phyloP scores from a whole-genome alignment of 352 stramenopile genomes.

The Lagenidium giganteum region DNA sequence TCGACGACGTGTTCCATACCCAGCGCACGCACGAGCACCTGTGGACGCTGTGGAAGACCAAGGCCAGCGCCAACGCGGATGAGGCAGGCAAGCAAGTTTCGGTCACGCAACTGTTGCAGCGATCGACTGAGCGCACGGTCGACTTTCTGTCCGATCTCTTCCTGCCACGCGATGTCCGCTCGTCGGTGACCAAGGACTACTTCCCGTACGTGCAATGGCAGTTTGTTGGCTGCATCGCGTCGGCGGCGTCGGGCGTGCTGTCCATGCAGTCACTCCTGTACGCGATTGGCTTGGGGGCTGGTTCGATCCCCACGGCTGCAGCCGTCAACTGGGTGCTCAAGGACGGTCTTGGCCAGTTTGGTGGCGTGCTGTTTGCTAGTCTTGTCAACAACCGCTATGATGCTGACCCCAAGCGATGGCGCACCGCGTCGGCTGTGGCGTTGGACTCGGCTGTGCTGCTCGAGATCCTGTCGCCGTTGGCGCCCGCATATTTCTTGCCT shows the following conservation, averaged over 20 bases:
- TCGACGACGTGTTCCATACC: slow-evolving; percentile 4
- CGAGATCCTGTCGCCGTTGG: slow-evolving; percentile 83
- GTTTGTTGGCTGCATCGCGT: slow-evolving; percentile 63
- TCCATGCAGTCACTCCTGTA: slow-evolving; percentile 92
- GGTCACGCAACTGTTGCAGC: slow-evolving; percentile 8
- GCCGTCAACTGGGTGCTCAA: slow-evolving; percentile 95
- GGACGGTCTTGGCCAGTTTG: slow-evolving; percentile 93
- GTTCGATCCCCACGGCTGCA: slow-evolving; percentile 71
- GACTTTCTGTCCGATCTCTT: slow-evolving; percentile 65
- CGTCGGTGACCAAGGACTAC: slow-evolving; percentile 77
- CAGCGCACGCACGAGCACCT: slow-evolving; percentile 8
- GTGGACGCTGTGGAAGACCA: slow-evolving; percentile 7
- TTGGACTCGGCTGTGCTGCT: slow-evolving; percentile 86
- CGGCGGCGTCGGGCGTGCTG: slow-evolving; percentile 76
- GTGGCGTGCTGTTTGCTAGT: slow-evolving; percentile 88
- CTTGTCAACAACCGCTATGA: slow-evolving; percentile 89
- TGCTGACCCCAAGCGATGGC: slow-evolving; percentile 89
- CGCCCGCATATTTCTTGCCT: slow-evolving; percentile 70
- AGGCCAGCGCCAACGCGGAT: background rate
- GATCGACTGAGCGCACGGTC: slow-evolving; percentile 18
- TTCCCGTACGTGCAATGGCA: slow-evolving; percentile 70
- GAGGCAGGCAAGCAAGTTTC: slow-evolving; percentile 13
- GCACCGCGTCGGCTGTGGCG: slow-evolving; percentile 79
- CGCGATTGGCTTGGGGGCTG: slow-evolving; percentile 85
- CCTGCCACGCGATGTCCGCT: slow-evolving; percentile 71